Base-by-base conservation (phyloP, 306 rosid genomes). In the Rosa rugosa region DNA sequence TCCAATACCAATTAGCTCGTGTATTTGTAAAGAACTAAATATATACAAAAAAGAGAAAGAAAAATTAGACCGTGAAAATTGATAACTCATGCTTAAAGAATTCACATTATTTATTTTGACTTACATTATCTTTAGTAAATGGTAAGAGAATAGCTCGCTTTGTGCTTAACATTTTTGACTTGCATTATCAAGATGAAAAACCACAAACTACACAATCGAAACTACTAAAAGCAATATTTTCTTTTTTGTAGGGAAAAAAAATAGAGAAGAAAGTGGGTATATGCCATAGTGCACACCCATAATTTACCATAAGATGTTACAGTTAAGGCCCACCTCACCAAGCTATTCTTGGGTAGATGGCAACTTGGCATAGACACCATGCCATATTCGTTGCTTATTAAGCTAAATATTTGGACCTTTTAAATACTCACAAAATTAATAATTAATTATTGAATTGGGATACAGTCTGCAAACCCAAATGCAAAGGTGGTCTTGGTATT, bases 271-370 rank as follows among this genome's bases (percentile, higher is more conserved):
- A 11, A 69, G 41, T 51, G 8, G 53, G 38, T 4, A 25, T 1
- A 13, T 18, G 47, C 66, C 64, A 80, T 44, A 79, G 16, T 62
- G 22, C 56, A 51, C 62, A 46, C 76, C 23, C 70, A 57, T 69
- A 44, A 27, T 42, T 76, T 76, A 20, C 53, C 75, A 80, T 74
- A 41, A 78, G 60, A 80, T 40, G 60, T 60, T 20, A 71, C 78
- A 71, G 70, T 59, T 73, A 79, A 78, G 80, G 56, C 80, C 89
- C 89, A 88, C 79, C 89, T 82, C 88, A 83, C 76, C 90, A 88
- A 89, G 91, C 97, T 89, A 94, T 87, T 94, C 93, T 89, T 79
- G 87, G 87, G 89, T 84, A 77, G 86, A 80, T 88, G 87, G 90
- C 97, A 86, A 85, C 90, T 87, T 82, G 77, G 88, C 89, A 84